Conservation (phyloP, 352 stramenopile genomes). For the Phytophthora cactorum region DNA sequence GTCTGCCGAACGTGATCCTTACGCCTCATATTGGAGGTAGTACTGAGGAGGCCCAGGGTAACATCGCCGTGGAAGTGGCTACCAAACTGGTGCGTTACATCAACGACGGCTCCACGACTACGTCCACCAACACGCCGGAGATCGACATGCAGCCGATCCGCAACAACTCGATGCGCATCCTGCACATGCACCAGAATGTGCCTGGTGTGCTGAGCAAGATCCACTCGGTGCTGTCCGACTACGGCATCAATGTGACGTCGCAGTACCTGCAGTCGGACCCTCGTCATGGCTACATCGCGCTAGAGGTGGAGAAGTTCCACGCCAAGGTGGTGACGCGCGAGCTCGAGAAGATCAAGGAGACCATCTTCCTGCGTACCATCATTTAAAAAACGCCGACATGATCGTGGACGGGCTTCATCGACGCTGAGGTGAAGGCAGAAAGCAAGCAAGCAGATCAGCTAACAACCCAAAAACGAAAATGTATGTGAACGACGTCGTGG, state of each 20-base stretch:
- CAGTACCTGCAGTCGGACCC: constrained; percentile 87
- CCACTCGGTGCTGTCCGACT: constrained; percentile 82
- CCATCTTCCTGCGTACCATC: constrained; percentile 82
- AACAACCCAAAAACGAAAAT: constrained; percentile 41
- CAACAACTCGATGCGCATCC: constrained; percentile 81
- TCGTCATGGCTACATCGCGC: constrained; percentile 82
- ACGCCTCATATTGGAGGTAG: constrained; percentile 96
- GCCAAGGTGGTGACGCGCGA: constrained; percentile 81
- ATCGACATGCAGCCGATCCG: constrained; percentile 80
- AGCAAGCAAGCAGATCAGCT: constrained; percentile 20
- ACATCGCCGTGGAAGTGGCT: constrained; percentile 86
- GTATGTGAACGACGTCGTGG: constrained; percentile 26
- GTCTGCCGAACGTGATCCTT: constrained; percentile 94
- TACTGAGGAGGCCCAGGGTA: constrained; percentile 96
- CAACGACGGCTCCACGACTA: constrained; percentile 82
- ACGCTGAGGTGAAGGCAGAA: too few species aligned
- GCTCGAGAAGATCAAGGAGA: constrained; percentile 88
- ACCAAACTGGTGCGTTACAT: constrained; percentile 85
- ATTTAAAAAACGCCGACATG: constrained; percentile 47
- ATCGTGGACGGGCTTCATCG: constrained; percentile 11
- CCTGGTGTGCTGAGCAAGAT: constrained; percentile 89
- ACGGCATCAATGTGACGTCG: constrained; percentile 87
- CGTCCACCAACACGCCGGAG: constrained; percentile 82
- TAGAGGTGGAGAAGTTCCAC: constrained; percentile 86
- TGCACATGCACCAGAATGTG: constrained; percentile 90